phyloP scores from a whole-genome alignment of 768 basidiomycete genomes.

The Mycena albidolilacea region DNA sequence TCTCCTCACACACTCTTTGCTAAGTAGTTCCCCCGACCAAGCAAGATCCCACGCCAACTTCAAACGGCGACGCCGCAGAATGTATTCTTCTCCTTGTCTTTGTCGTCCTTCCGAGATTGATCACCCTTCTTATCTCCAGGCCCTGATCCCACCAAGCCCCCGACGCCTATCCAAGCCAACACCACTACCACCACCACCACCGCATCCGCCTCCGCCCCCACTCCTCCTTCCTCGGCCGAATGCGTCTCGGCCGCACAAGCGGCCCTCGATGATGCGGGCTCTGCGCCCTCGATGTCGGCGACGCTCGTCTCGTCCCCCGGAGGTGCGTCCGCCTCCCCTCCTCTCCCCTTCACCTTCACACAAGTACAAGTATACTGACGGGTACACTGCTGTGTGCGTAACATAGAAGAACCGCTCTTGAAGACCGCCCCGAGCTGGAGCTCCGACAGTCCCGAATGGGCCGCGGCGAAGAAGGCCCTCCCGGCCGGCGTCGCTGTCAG shows the following conservation, averaged over 20 bases:
- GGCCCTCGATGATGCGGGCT: background rate
- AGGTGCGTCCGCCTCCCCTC: background rate
- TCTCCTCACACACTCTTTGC: background rate
- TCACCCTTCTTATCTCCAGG: background rate
- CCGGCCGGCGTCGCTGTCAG: background rate
- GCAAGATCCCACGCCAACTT: background rate
- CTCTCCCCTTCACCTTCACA: background rate
- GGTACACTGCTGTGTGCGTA: background rate
- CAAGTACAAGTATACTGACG: background rate
- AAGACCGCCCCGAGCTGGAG: slow-evolving; percentile 6
- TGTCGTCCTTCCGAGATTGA: background rate
- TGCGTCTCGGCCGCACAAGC: background rate
- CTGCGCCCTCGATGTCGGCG: background rate
- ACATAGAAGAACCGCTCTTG: background rate
- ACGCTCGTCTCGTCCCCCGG: slow-evolving; percentile 5
- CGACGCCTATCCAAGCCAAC: background rate
- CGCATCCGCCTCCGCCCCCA: no score
- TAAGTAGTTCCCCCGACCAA: background rate
- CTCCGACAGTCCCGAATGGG: slow-evolving; percentile 13
- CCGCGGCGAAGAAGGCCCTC: background rate
- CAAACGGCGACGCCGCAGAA: background rate
- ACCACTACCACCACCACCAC: background rate
- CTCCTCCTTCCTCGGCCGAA: background rate
- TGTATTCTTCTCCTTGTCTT: background rate
- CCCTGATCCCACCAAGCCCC: background rate